A percentile compares a stretch with the other conserved stretches of the same genome.
These are phyloP conservation scores for Apiotrichum sp. DNA, from an alignment of 1,284 basidiomycete genomes.

Conservation along the genomic window DNA sequence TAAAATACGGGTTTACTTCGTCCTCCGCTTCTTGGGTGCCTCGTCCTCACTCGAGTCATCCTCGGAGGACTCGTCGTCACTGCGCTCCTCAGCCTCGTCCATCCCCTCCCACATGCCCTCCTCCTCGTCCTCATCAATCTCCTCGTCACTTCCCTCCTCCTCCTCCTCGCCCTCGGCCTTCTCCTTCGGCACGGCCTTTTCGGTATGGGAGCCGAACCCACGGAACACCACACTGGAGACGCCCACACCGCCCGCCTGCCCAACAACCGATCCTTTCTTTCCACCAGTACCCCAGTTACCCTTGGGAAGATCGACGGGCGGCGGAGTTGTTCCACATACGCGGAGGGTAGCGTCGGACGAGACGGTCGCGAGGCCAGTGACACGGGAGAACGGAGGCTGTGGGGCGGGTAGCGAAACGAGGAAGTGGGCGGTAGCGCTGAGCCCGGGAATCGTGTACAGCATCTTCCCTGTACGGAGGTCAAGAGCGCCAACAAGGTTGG, in stretches of 20 bases:
- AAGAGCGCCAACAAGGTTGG: slow-evolving; percentile 61
- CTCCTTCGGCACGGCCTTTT: slow-evolving; percentile 50
- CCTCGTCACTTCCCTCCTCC: slow-evolving; percentile 29
- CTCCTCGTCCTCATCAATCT: slow-evolving; percentile 25
- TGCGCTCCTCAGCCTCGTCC: slow-evolving; percentile 26
- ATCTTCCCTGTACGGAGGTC: slow-evolving; percentile 69
- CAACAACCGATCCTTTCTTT: slow-evolving; percentile 59
- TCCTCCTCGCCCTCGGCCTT: slow-evolving; percentile 23
- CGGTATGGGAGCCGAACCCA: slow-evolving; percentile 26
- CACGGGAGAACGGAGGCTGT: background rate
- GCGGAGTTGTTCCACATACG: slow-evolving; percentile 62
- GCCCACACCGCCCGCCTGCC: slow-evolving; percentile 63
- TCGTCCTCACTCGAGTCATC: slow-evolving; percentile 17
- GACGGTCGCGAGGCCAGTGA: slow-evolving; percentile 32
- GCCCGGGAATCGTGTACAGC: slow-evolving; percentile 59
- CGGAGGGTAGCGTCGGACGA: slow-evolving; percentile 52
- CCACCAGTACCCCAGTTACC: slow-evolving; percentile 51
- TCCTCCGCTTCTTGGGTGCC: slow-evolving; percentile 8
- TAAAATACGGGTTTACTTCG: background rate
- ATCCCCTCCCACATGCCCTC: slow-evolving; percentile 29
- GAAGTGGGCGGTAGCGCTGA: slow-evolving; percentile 35
- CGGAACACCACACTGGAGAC: slow-evolving; percentile 54
- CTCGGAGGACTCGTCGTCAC: slow-evolving; percentile 22
- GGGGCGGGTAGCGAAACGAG: slow-evolving; percentile 29
- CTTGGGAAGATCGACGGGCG: slow-evolving; percentile 53